phyloP scores from a whole-genome alignment of 768 basidiomycete genomes.

The Boletus rubescentipes region DNA sequence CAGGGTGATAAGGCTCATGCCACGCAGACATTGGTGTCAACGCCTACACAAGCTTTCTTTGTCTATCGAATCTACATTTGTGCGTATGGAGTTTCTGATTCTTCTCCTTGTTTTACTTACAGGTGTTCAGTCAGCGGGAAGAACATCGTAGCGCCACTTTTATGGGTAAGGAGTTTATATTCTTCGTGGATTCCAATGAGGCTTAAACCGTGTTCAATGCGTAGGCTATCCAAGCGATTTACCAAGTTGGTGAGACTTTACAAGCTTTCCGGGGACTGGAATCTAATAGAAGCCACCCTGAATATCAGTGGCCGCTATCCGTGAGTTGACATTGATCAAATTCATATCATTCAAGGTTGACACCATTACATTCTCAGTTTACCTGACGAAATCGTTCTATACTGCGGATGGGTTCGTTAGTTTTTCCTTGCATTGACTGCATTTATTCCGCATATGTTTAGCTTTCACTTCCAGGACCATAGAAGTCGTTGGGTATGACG shows the following conservation, averaged over 20 bases:
- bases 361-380: background rate
- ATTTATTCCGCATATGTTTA: background rate
- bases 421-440: background rate
- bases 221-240: background rate
- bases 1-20: background rate
- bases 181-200: background rate
- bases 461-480: background rate
- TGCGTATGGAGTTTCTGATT: background rate
- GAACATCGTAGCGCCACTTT: background rate
- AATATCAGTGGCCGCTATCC: background rate
- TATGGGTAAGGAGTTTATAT: slow-evolving; percentile 8
- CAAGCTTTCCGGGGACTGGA: too few species aligned
- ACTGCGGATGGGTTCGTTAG: slow-evolving; percentile 7
- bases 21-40: background rate
- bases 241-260: slow-evolving; percentile 8
- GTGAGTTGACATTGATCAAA: background rate
- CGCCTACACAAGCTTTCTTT: background rate
- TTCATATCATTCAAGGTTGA: background rate
- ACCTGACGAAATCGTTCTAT: background rate
- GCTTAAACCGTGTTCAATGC: background rate
- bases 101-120: background rate
- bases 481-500: background rate
- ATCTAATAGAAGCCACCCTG: background rate
- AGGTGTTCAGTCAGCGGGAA: slow-evolving; percentile 1
- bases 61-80: slow-evolving; percentile 9